phyloP scores from a whole-genome alignment of 2,329 filamentous ascomycete species.

The Plectosphaerella plurivora region DNA sequence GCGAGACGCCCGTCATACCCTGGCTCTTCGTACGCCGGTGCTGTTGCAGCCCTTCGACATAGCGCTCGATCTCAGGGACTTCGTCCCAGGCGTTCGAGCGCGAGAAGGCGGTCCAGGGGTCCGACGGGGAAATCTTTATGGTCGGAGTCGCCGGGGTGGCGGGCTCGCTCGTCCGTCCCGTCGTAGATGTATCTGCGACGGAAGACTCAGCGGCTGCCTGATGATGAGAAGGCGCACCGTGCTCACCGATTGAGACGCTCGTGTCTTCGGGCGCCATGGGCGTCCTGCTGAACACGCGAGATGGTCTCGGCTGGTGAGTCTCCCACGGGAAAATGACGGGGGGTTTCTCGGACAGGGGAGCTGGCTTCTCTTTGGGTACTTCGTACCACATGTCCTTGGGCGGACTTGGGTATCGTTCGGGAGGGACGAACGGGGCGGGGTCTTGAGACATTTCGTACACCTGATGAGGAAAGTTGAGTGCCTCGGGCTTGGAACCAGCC shows the following conservation, averaged over 20 bases:
- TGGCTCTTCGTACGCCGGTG: conserved; percentile 37
- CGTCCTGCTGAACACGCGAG: conserved; percentile 54
- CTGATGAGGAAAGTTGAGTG: conserved; percentile 71
- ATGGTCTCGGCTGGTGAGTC: conserved; percentile 53
- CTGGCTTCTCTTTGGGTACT: conserved; percentile 62
- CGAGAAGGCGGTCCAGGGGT: conserved; percentile 71
- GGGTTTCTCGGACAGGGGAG: conserved; percentile 48
- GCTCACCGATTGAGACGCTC: conserved; percentile 18
- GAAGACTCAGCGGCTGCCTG: conserved; percentile 25
- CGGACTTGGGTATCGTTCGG: conserved; percentile 72
- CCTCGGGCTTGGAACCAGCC: conserved; percentile 72
- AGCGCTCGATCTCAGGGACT: conserved; percentile 80
- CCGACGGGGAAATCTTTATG: conserved; percentile 39
- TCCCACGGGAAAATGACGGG: conserved; percentile 92
- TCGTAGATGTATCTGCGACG: conserved; percentile 25
- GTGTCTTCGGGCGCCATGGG: conserved; percentile 20
- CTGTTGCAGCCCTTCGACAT: conserved; percentile 73
- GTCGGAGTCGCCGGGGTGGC: conserved; percentile 45
- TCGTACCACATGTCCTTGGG: conserved; percentile 87
- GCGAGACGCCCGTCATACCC: conserved; percentile 14
- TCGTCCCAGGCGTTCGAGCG: conserved; percentile 90
- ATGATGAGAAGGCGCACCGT: conserved; percentile 9
- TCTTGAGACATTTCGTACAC: conserved; percentile 83
- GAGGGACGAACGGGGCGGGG: conserved; percentile 69
- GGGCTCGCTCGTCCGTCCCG: conserved; percentile 31